phyloP scores from a whole-genome alignment of 2,329 filamentous ascomycete genomes.

The Verruconis gallopava region DNA sequence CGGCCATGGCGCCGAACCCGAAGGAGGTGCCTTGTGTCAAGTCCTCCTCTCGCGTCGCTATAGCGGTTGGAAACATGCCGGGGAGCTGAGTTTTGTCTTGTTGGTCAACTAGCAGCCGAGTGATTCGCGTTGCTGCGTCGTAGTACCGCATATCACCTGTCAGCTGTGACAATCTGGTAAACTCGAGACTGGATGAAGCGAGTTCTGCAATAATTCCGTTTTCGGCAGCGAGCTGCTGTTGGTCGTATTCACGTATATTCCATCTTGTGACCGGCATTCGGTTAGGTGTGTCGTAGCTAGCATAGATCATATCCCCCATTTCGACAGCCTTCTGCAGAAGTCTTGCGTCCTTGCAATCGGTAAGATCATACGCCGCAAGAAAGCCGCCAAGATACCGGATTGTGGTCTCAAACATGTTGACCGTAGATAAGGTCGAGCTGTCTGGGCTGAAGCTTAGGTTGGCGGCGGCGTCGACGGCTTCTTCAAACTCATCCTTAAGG shows the following conservation, averaged over 20 bases:
- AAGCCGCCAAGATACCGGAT: conserved; percentile 86
- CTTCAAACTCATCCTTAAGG: conserved; percentile 63
- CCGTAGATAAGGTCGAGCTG: conserved; percentile 46
- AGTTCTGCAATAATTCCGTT: conserved; percentile 45
- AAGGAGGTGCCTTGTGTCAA: conserved; percentile 20
- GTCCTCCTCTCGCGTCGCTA: conserved; percentile 29
- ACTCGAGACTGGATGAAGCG: conserved; percentile 73
- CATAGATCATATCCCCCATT: conserved; percentile 67
- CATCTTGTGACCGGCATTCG: conserved; percentile 80
- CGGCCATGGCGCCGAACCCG: conserved; percentile 28
- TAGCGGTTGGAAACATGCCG: conserved; percentile 64
- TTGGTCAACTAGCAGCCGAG: conserved; percentile 63
- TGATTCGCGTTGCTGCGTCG: conserved; percentile 77
- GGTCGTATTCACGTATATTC: conserved; percentile 19
- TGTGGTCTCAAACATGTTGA: conserved; percentile 85
- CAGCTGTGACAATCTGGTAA: conserved; percentile 76
- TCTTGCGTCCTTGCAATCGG: conserved; percentile 52
- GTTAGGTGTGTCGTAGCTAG: conserved; percentile 83
- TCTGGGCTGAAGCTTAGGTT: conserved; percentile 69
- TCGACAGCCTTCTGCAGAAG: conserved; percentile 68
- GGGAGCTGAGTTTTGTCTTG: conserved; percentile 59
- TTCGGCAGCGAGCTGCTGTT: neutral
- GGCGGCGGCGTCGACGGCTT: conserved; percentile 56
- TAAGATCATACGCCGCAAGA: conserved; percentile 76
- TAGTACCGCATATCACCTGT: conserved; percentile 76